phyloP scores from a whole-genome alignment of 345 rosid species.

The Gossypium thurberi region DNA sequence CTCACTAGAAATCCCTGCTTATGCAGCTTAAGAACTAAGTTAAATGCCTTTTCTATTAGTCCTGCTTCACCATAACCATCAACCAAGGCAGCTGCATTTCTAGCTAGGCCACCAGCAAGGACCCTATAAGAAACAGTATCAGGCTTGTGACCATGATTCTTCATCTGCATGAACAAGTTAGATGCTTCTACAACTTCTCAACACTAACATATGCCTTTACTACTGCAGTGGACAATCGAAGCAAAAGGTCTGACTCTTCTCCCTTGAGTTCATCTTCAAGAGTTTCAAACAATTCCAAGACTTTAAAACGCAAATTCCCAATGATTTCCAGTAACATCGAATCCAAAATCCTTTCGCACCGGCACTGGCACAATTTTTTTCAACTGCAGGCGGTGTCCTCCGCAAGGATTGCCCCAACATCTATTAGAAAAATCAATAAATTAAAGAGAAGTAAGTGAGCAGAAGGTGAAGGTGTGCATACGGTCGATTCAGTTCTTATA shows the following conservation, averaged over 20 bases:
- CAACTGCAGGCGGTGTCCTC: constrained; percentile 5
- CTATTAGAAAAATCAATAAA: not conserved
- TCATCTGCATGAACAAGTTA: constrained; percentile 53
- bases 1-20: constrained; percentile 27
- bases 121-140: constrained; percentile 49
- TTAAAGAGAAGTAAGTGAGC: too few relatives aligned
- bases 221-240: constrained; percentile 33
- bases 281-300: constrained; percentile 37
- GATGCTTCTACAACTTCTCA: constrained; percentile 33
- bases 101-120: constrained; percentile 46
- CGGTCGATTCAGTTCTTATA: too few relatives aligned
- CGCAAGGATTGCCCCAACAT: constrained; percentile 8
- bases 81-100: constrained; percentile 44
- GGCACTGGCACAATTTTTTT: constrained; percentile 31
- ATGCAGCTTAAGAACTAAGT: constrained; percentile 27
- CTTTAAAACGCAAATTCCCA: constrained; percentile 25
- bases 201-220: constrained; percentile 45
- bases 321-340: constrained; percentile 38
- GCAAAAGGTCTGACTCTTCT: constrained; percentile 19
- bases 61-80: constrained; percentile 53
- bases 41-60: constrained; percentile 34
- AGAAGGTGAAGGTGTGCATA: too few relatives aligned
- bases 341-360: constrained; percentile 38
- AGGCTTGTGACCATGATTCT: constrained; percentile 34
- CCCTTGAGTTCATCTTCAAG: constrained; percentile 22